These are phyloP conservation scores for Didymella pomorum DNA, from an alignment of 2,329 filamentous ascomycete species.

Conservation along the genomic window DNA sequence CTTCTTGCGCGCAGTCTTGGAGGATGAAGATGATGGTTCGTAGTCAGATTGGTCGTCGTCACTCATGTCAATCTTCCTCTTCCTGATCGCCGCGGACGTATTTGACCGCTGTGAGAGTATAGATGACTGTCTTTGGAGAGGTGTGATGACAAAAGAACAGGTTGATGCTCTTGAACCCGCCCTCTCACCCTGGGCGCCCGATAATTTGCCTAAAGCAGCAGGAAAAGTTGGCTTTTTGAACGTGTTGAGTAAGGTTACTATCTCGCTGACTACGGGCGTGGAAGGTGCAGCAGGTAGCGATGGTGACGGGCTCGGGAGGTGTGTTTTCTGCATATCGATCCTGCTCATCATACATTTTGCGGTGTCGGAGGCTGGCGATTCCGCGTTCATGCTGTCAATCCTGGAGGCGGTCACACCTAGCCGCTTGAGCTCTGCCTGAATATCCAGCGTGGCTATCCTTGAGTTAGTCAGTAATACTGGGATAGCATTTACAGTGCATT, in stretches of 20 bases:
- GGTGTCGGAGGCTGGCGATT: no score
- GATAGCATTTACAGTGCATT: not conserved
- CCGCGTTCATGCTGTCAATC: not conserved
- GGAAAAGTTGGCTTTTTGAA: conserved; percentile 25
- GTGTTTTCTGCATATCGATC: not conserved
- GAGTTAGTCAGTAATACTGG: not conserved
- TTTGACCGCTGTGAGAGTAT: conserved; percentile 10
- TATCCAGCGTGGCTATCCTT: not conserved
- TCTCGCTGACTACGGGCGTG: not conserved
- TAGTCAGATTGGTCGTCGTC: conserved; percentile 12
- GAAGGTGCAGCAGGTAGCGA: conserved; percentile 1
- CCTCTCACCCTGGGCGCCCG: conserved; percentile 2
- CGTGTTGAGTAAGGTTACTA: not conserved
- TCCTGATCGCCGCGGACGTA: not conserved
- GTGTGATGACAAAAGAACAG: not conserved
- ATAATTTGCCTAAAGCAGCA: not conserved
- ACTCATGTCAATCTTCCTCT: conserved; percentile 12
- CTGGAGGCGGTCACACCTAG: not conserved
- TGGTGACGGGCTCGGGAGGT: conserved; percentile 5
- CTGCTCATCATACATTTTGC: not conserved
- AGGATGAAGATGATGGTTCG: not conserved
- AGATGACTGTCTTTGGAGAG: conserved; percentile 3
- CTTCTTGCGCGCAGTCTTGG: not conserved
- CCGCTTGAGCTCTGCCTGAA: not conserved
- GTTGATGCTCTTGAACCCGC: conserved; percentile 14